Percentiles rank a stretch among this genome's conserved stretches.
These are phyloP conservation scores for Cryphonectria parasitica DNA, from an alignment of 2,329 filamentous ascomycete genomes.

Conservation along the genomic window DNA sequence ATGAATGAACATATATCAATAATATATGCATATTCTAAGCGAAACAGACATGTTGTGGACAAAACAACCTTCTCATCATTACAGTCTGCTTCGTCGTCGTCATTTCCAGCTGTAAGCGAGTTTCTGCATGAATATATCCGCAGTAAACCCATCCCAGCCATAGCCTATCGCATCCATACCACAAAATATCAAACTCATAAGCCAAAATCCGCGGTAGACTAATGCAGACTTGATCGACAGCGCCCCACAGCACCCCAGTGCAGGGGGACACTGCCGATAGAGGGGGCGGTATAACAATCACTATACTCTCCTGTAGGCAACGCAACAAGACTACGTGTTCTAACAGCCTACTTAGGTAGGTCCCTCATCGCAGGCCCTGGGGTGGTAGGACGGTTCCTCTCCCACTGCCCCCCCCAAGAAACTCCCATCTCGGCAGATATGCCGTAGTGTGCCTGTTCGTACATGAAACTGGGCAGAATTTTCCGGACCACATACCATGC, in stretches of 20 bases:
- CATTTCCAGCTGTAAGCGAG: neutral
- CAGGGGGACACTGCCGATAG: neutral
- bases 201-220: neutral
- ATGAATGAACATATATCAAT: neutral
- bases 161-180: neutral
- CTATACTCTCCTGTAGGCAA: neutral
- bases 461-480: neutral
- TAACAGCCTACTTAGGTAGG: conserved; percentile 11
- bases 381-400: neutral
- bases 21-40: neutral
- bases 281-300: neutral
- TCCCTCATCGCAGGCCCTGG: neutral
- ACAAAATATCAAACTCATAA: neutral
- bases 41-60: neutral
- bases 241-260: neutral
- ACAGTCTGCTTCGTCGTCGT: neutral
- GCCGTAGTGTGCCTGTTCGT: neutral
- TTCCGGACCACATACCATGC: conserved; percentile 1
- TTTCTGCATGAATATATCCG: neutral
- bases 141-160: neutral
- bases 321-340: neutral
- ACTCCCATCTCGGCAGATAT: neutral
- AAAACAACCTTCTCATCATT: neutral
- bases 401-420: neutral
- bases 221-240: conserved; percentile 14